Conservation (phyloP, 225 moss, liverwort and hornwort genomes). For the Marchantia paleacea region DNA sequence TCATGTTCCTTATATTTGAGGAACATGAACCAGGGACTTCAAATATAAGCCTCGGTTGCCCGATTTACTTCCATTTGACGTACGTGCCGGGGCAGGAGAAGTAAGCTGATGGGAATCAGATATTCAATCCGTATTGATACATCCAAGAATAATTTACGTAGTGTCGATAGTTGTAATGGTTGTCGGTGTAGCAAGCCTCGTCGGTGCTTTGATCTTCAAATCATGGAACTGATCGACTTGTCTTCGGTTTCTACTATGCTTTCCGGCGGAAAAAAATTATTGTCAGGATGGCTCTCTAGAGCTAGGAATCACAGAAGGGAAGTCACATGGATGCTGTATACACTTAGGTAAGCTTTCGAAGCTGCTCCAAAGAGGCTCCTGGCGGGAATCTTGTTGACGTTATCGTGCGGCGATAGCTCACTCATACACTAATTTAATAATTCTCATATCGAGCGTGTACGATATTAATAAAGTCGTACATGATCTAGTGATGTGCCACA, state of each 20-base stretch:
- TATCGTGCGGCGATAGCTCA: slow-evolving; percentile 93
- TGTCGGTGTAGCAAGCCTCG: slow-evolving; percentile 90
- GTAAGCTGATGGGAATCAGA: slow-evolving; percentile 80
- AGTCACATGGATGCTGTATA: slow-evolving; percentile 98
- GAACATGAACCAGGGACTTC: slow-evolving; percentile 15
- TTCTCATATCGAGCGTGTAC: too few species aligned
- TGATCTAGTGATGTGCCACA: not conserved
- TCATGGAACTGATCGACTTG: slow-evolving; percentile 83
- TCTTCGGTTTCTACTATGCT: slow-evolving; percentile 73
- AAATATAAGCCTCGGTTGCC: slow-evolving; percentile 36
- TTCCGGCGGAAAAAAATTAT: slow-evolving; percentile 49
- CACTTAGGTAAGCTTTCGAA: slow-evolving; percentile 84
- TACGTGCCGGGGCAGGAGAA: slow-evolving; percentile 48
- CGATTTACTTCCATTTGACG: slow-evolving; percentile 23
- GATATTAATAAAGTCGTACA: not conserved
- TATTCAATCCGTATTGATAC: slow-evolving; percentile 91
- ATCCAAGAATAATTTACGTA: slow-evolving; percentile 92
- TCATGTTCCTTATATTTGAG: slow-evolving; percentile 27
- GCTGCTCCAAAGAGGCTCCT: slow-evolving; percentile 74
- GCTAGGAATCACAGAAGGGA: slow-evolving; percentile 74
- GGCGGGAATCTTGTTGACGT: slow-evolving; percentile 79
- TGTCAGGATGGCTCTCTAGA: slow-evolving; percentile 49
- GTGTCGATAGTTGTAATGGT: slow-evolving; percentile 93
- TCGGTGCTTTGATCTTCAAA: slow-evolving; percentile 85
- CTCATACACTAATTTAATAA: not conserved